phyloP scores from a whole-genome alignment of 805 yeast genomes.

The Teunomyces panamensis region DNA sequence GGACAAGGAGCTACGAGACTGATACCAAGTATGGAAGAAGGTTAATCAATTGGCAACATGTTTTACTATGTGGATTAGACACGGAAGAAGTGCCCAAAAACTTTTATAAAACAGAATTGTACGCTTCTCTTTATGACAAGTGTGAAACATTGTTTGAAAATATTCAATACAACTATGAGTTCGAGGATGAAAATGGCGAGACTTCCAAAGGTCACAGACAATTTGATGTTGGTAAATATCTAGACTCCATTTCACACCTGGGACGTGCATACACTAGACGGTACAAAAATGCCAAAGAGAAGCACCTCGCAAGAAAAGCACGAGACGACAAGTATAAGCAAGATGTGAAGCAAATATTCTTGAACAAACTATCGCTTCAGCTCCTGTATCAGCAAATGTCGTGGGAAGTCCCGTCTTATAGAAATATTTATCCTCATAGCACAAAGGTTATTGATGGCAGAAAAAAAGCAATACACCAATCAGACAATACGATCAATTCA shows the following conservation, averaged over 20 bases:
- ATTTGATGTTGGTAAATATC: slow-evolving; percentile 1
- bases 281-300: not conserved
- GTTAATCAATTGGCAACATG: slow-evolving; percentile 26
- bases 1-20: not conserved
- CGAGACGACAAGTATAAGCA: not conserved
- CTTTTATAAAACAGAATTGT: slow-evolving; percentile 7
- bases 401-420: not conserved
- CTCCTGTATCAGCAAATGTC: not conserved
- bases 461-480: not conserved
- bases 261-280: not conserved
- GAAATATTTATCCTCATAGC: not conserved
- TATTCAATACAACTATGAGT: slow-evolving; percentile 25
- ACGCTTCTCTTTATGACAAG: slow-evolving; percentile 16
- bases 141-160: slow-evolving; percentile 26
- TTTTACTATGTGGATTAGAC: slow-evolving; percentile 21
- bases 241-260: not conserved
- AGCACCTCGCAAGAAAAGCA: not conserved
- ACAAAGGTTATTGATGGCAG: not conserved
- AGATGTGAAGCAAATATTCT: not conserved
- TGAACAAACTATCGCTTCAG: slow-evolving; percentile 3
- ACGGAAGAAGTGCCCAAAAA: slow-evolving; percentile 11
- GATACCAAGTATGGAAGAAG: not conserved
- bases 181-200: slow-evolving; percentile 15
- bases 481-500: not conserved
- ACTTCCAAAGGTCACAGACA: not conserved